Conservation (phyloP, 805 yeast species). For the Kregervanrija delftensis region DNA sequence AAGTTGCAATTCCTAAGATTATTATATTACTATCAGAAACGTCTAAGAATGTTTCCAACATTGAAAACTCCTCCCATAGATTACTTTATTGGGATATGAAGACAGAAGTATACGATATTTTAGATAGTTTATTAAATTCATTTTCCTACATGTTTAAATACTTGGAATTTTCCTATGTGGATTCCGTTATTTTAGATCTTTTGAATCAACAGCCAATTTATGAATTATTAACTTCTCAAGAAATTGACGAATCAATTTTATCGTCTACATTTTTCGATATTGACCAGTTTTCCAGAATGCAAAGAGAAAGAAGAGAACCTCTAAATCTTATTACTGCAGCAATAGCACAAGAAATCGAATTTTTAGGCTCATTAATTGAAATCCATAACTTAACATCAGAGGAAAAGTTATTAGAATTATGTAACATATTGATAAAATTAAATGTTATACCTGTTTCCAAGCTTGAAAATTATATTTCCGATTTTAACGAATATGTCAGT, state of each 20-base stretch:
- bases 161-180: slow-evolving; percentile 6
- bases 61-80: slow-evolving; percentile 4
- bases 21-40: slow-evolving; percentile 19
- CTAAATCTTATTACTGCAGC: slow-evolving; percentile 13
- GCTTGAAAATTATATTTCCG: slow-evolving; percentile 44
- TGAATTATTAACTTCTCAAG: slow-evolving; percentile 8
- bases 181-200: slow-evolving; percentile 16
- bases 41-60: slow-evolving; percentile 3
- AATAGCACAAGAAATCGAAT: slow-evolving; percentile 25
- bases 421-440: slow-evolving; percentile 29
- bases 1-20: slow-evolving; percentile 21
- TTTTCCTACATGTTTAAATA: slow-evolving; percentile 17
- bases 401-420: slow-evolving; percentile 14
- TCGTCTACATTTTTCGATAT: slow-evolving; percentile 15
- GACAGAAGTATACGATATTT: slow-evolving; percentile 22
- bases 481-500: slow-evolving; percentile 65
- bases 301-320: slow-evolving; percentile 20
- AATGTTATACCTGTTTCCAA: slow-evolving; percentile 37
- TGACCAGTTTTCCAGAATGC: slow-evolving; percentile 13
- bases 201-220: slow-evolving; percentile 14
- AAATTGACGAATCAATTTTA: not conserved
- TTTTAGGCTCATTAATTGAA: slow-evolving; percentile 24
- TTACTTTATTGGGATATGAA: slow-evolving; percentile 20
- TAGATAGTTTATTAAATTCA: slow-evolving; percentile 19
- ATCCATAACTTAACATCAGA: slow-evolving; percentile 10